phyloP scores from a whole-genome alignment of 129 eudicot species.

The Escallonia herrerae region DNA sequence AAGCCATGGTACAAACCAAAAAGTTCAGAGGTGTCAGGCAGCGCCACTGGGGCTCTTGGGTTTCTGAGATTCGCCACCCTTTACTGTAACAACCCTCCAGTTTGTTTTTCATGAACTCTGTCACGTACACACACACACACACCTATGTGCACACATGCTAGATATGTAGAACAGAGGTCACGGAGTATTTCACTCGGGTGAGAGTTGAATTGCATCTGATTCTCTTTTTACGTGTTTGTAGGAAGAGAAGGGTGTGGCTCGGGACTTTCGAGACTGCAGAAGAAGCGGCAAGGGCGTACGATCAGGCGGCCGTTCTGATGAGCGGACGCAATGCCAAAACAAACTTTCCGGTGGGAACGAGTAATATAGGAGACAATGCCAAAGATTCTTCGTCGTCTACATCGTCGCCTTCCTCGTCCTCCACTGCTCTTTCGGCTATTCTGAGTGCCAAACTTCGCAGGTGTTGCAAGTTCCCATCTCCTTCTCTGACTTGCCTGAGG shows the following conservation, averaged over 20 bases:
- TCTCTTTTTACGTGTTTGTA: conserved; percentile 8
- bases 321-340: conserved; percentile 93
- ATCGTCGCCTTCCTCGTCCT: too few species aligned
- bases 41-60: conserved; percentile 99
- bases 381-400: conserved; percentile 10
- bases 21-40: conserved; percentile 97
- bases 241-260: conserved; percentile 94
- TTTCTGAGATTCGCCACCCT: conserved; percentile 97
- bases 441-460: conserved; percentile 74
- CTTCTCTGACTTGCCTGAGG: conserved; percentile 83
- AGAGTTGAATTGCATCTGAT: not conserved
- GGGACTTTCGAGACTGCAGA: conserved; percentile 96
- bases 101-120: not conserved
- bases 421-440: conserved; percentile 43
- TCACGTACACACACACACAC: not conserved
- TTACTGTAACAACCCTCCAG: conserved; percentile 34
- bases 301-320: conserved; percentile 84
- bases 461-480: conserved; percentile 68
- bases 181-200: not conserved
- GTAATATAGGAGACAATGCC: not conserved
- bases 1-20: conserved; percentile 59
- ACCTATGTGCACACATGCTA: not conserved
- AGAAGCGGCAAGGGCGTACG: conserved; percentile 89
- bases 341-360: conserved; percentile 44
- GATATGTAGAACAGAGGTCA: not conserved